Percentiles rank a stretch among this genome's conserved stretches.
phyloP scores from a whole-genome alignment of 73 alveolate species.

The Tetrahymena elliotti region DNA sequence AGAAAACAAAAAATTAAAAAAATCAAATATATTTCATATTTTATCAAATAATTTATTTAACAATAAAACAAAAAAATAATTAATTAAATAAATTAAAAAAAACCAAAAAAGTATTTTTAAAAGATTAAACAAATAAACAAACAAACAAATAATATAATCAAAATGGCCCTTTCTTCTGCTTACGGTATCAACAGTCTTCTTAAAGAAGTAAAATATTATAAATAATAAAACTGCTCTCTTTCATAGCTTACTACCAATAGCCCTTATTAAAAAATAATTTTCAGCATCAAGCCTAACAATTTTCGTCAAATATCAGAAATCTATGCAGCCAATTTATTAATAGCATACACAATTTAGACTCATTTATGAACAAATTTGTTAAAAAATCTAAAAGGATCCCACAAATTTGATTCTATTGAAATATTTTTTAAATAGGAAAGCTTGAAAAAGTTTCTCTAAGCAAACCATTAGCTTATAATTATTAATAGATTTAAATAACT shows the following conservation, averaged over 20 bases:
- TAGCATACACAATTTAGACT: neutral
- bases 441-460: too few species aligned
- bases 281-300: neutral
- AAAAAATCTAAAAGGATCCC: neutral
- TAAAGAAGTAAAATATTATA: neutral
- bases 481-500: neutral
- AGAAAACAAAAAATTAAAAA: neutral
- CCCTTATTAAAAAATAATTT: neutral
- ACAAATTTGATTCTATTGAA: neutral
- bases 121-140: neutral
- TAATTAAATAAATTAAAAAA: neutral
- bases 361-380: neutral
- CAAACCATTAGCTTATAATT: neutral
- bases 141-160: neutral
- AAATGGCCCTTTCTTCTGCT: neutral
- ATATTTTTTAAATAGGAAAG: neutral
- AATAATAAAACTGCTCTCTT: neutral
- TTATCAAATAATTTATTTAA: neutral
- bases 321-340: neutral
- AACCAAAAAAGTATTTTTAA: neutral
- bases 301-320: neutral
- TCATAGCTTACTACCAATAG: neutral
- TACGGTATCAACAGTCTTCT: constrained; percentile 1
- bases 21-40: neutral
- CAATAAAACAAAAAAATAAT: neutral